phyloP scores from a whole-genome alignment of 1,284 basidiomycete genomes.

The Fomes fomentarius region DNA sequence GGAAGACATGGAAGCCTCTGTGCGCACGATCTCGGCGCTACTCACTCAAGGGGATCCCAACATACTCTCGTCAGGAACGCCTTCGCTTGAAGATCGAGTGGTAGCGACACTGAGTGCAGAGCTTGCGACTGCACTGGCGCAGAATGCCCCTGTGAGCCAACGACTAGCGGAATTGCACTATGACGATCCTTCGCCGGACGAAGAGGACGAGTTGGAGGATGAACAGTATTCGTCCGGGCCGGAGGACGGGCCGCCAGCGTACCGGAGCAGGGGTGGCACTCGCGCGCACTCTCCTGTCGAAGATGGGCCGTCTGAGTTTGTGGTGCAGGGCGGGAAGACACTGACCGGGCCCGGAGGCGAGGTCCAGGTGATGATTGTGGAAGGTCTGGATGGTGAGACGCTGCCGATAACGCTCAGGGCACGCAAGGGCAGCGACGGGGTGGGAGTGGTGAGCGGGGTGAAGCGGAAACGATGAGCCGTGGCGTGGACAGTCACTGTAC shows the following conservation, averaged over 20 bases:
- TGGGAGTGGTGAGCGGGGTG: constrained; percentile 44
- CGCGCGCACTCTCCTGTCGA: constrained; percentile 12
- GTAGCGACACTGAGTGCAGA: constrained; percentile 69
- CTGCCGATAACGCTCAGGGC: constrained; percentile 69
- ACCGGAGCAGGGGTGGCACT: constrained; percentile 20
- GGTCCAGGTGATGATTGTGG: constrained; percentile 23
- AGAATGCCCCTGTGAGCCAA: constrained; percentile 31
- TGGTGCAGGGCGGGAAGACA: constrained; percentile 6
- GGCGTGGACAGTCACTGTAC: constrained; percentile 10
- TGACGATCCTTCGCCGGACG: constrained; percentile 15
- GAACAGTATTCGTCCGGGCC: constrained; percentile 36
- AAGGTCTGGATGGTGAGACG: constrained; percentile 40
- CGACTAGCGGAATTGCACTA: constrained; percentile 4
- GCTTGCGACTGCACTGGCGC: constrained; percentile 73
- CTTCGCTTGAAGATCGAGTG: constrained; percentile 60
- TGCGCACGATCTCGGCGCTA: constrained; percentile 70
- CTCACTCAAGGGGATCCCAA: constrained; percentile 44
- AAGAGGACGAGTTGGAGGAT: constrained; percentile 45
- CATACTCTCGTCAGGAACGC: constrained; percentile 31
- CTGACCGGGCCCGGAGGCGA: constrained; percentile 13
- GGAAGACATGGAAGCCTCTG: constrained; percentile 64
- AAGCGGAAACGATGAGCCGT: constrained; percentile 65
- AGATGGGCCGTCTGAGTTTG: neutral
- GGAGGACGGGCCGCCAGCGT: constrained; percentile 22
- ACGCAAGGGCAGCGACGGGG: constrained; percentile 56